Evolutionary conservation across 495 filamentous ascomycete species (phyloP), one percentile per base, ranked within the genome.

Genomic region (Parathielavia appendiculata): DNA sequence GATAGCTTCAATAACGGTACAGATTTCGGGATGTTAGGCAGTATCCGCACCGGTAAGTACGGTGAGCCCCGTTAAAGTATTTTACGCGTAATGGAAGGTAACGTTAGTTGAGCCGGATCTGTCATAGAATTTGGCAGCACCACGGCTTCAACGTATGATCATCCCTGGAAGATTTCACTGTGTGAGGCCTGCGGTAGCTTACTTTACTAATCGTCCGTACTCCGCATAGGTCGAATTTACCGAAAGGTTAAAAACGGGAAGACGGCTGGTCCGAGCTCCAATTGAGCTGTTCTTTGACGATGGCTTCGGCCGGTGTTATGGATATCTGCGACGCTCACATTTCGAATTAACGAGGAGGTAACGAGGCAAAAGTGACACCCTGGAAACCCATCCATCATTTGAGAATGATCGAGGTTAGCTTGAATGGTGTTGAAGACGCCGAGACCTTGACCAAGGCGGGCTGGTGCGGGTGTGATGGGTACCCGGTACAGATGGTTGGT

Each of bases 401-500:
- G 39, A 32, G 34, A 51, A 52, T 44, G 40, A 38, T 44, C 23
- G 34, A 46, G 40, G 32, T 44, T 56, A 30, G 53, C 20, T 45
- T 49, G 41, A 50, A 12, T 16, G 19, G 12, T 40, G 20, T 40
- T 46, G 60, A 53, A 48, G 58, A 60, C 57, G 54, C 54, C 60
- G 51, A 63, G 50, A 66, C 58, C 49, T 60, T 39, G 53, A 47
- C 58, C 35, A 34, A 26, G 54, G 62, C 45, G 59, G 64, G 40
- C 58, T 54, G 26, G 20, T 40, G 58, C 56, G 26, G 35, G 35
- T n/a, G 23, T 20, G 35, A 57, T 51, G 58, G 52, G 52, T 61
- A 59, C 57, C 47, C 23, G 36, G 56, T 59, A 62, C 55, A 36
- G 51, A 34, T 26, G 39, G 39, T 12, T 6, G 10, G 22, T 43